Conservation (phyloP, 805 yeast genomes). For the Huiozyma naganishii region DNA sequence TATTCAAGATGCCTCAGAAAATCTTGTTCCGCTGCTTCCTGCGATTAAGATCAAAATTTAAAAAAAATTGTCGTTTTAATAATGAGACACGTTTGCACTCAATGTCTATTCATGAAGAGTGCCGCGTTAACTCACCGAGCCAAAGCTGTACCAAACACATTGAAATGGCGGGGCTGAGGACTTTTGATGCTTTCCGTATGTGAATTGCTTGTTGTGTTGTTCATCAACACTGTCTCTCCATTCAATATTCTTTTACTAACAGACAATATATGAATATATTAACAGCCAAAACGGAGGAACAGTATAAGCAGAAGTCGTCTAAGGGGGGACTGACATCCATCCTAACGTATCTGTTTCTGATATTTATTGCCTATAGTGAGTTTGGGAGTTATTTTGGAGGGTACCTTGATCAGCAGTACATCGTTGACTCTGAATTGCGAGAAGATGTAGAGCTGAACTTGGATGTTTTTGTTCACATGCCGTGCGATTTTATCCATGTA, state of each 20-base stretch:
- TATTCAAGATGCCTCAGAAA: no score
- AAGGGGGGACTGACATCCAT: slow-evolving; percentile 72
- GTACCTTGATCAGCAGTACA: slow-evolving; percentile 61
- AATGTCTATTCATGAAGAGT: no score
- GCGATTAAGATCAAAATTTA: no score
- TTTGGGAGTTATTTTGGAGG: slow-evolving; percentile 82
- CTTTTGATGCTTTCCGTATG: slow-evolving; percentile 67
- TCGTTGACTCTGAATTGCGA: slow-evolving; percentile 53
- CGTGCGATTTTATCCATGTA: slow-evolving; percentile 66
- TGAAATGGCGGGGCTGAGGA: slow-evolving; percentile 31
- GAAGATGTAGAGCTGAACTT: slow-evolving; percentile 58
- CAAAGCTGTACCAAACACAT: no score
- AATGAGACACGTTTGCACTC: no score
- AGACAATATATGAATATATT: not conserved
- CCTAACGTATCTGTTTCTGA: slow-evolving; percentile 45
- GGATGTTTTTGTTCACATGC: slow-evolving; percentile 74
- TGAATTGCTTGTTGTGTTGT: slow-evolving; percentile 5
- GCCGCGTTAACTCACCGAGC: no score
- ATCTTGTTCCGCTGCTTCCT: no score
- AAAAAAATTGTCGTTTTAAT: no score
- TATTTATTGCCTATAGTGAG: slow-evolving; percentile 73
- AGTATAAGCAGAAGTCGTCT: slow-evolving; percentile 60
- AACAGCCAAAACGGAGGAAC: slow-evolving; percentile 48
- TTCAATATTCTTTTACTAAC: not conserved
- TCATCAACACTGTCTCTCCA: not conserved